Percentiles rank a stretch among this genome's conserved stretches.
These are phyloP conservation scores for Fennellomyces sp. DNA, from an alignment of 371 early-diverging fungal genomes.

Conservation along the genomic window DNA sequence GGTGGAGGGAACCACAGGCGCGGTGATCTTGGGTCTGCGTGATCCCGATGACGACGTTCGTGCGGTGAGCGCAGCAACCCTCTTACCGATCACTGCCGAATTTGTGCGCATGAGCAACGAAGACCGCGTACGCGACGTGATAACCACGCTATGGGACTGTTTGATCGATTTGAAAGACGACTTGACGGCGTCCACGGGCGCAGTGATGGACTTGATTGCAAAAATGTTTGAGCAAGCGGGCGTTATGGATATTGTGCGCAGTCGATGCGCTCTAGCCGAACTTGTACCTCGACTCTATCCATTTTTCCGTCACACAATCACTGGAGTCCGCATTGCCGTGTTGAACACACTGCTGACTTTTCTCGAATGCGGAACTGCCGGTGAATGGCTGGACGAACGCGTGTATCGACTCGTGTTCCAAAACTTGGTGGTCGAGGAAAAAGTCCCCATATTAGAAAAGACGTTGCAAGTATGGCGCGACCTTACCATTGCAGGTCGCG, in stretches of 20 bases:
- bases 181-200: slow-evolving; percentile 89
- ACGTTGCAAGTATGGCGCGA: slow-evolving; percentile 76
- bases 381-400: slow-evolving; percentile 79
- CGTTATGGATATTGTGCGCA: slow-evolving; percentile 62
- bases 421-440: slow-evolving; percentile 90
- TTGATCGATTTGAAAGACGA: slow-evolving; percentile 86
- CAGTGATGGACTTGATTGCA: slow-evolving; percentile 93
- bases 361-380: slow-evolving; percentile 64
- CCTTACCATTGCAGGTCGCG: slow-evolving; percentile 43
- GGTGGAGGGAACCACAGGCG: slow-evolving; percentile 62
- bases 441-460: slow-evolving; percentile 64
- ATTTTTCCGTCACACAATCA: slow-evolving; percentile 93
- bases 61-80: slow-evolving; percentile 87
- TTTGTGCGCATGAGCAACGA: slow-evolving; percentile 70
- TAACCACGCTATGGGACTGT: slow-evolving; percentile 85
- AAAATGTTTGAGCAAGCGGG: slow-evolving; percentile 72
- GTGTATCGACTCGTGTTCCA: slow-evolving; percentile 84
- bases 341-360: slow-evolving; percentile 81
- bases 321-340: slow-evolving; percentile 86
- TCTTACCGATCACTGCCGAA: slow-evolving; percentile 86
- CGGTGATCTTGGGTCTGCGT: slow-evolving; percentile 61
- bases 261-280: slow-evolving; percentile 55
- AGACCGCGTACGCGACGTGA: slow-evolving; percentile 69
- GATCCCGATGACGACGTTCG: slow-evolving; percentile 95
- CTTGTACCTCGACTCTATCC: slow-evolving; percentile 88